These are phyloP conservation scores for Parascedosporium putredinis DNA, from an alignment of 2,329 filamentous ascomycete genomes.

Conservation along the genomic window DNA sequence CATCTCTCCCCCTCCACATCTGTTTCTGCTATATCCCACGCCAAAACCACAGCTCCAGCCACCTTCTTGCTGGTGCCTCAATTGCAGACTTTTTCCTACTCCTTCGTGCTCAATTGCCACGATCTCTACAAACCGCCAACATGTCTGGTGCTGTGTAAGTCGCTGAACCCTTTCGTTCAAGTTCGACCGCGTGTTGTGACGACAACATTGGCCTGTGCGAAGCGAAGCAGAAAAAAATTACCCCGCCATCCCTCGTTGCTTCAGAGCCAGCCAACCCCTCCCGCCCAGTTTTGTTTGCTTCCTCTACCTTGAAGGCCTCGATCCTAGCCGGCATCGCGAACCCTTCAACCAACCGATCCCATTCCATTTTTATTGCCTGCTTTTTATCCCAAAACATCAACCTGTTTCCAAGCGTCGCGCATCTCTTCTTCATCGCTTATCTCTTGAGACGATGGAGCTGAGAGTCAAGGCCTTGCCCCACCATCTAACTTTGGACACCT, in stretches of 20 bases:
- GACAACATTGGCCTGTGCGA: not conserved
- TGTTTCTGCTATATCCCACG: not conserved
- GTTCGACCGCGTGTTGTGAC: not conserved
- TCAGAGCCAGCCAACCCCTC: no score
- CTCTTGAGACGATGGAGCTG: no score
- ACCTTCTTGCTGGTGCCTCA: not conserved
- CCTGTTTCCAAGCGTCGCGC: no score
- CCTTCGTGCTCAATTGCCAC: not conserved
- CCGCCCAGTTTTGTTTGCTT: not conserved
- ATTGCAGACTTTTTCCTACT: not conserved
- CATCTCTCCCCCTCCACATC: not conserved
- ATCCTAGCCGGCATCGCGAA: not conserved
- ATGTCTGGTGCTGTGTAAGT: constrained; percentile 64
- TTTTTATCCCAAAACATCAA: no score
- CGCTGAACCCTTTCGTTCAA: constrained; percentile 7
- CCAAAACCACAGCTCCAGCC: not conserved
- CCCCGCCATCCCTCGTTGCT: constrained; percentile 26
- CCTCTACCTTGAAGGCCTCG: not conserved
- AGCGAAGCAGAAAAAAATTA: constrained; percentile 4
- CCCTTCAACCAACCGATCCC: not conserved
- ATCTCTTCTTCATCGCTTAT: no score
- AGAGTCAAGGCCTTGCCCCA: not conserved
- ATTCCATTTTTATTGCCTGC: no score
- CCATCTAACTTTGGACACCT: not conserved
- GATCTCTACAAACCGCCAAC: constrained; percentile 22